A percentile compares a stretch with the other conserved stretches of the same genome.
Conservation (phyloP, 2,329 filamentous ascomycete genomes). For the Fusarium torreyae region DNA sequence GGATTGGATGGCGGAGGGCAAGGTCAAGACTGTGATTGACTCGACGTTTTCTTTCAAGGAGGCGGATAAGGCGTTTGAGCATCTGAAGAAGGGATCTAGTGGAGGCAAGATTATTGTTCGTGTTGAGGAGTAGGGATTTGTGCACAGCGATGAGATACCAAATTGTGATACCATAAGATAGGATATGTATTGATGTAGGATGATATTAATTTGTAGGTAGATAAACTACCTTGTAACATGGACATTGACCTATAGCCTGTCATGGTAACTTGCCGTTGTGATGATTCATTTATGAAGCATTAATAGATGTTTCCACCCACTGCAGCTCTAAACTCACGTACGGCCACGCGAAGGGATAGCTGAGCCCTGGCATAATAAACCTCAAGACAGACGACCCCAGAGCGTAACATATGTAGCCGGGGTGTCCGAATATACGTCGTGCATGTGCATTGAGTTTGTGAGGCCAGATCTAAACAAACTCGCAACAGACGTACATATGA, state of each 20-base stretch:
- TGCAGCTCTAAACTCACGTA: background rate
- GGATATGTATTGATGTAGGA: background rate
- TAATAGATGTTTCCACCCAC: background rate
- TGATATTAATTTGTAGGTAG: background rate
- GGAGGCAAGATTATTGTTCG: constrained; percentile 72
- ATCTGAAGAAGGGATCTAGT: constrained; percentile 70
- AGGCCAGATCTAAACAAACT: background rate
- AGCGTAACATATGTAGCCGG: background rate
- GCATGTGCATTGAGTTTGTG: background rate
- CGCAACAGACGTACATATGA: background rate
- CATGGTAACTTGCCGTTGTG: background rate
- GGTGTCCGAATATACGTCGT: background rate
- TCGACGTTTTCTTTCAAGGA: constrained; percentile 70
- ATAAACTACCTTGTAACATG: constrained; percentile 1
- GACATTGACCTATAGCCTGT: background rate
- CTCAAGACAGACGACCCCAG: background rate
- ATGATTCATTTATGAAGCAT: background rate
- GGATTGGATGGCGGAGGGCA: constrained; percentile 70
- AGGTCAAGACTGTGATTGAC: constrained; percentile 70
- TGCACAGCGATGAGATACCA: constrained; percentile 16
- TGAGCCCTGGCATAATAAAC: background rate
- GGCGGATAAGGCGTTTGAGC: constrained; percentile 69
- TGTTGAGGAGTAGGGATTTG: constrained; percentile 26
- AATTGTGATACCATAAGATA: constrained; percentile 19
- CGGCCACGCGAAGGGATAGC: background rate